Evolutionary conservation across 2,329 filamentous ascomycete species (phyloP), one percentile per base, ranked within the genome.

Genomic region (Epicoccum nigrum): DNA sequence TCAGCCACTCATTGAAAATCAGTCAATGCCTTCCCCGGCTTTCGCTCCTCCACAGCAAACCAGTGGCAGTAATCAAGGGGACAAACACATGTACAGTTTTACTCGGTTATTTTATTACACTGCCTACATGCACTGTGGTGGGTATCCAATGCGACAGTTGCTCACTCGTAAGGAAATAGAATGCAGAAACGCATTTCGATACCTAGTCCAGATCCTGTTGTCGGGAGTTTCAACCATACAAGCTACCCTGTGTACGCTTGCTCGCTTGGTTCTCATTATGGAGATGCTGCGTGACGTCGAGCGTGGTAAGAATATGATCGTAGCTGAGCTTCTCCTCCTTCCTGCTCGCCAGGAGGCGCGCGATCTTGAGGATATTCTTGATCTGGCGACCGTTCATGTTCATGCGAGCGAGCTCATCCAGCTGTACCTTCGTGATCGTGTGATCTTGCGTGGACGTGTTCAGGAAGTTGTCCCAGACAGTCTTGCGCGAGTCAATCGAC

Each of bases 341-440:
- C 28, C 63, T 55, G 39, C 57, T 56, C 7, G 60, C 63, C 46
- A 71, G 40, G 47, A 70, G 34, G 21, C 56, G 52, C 31, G 69
- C 69, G 23, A 62, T 67, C 51, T 70, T 72, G 12, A 71, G 54
- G 21, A 70, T 65, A 40, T 80, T 81, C 69, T 81, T 81, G 51
- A 82, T 82, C 70, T 82, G 77, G 17, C 79, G 68, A 4, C 80
- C 79, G 40, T 82, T 81, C 34, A 81, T 67, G 4, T 75, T 65
- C 42, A 79, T 64, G 17, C 60, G 51, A 0, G 76, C 68, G 28
- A 82, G 65, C 42, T 71, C 61, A n/a, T 68, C 60, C 19, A 77
- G 47, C 52, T 77, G 76, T 15, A 48, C 17, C 15, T 51, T 58
- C 12, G 23, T 49, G 9, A 60, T 60, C 13, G 60, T 55, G 23